Evolutionary conservation across 352 stramenopile species (phyloP).

Genomic region (Phytophthora hibernalis): DNA sequence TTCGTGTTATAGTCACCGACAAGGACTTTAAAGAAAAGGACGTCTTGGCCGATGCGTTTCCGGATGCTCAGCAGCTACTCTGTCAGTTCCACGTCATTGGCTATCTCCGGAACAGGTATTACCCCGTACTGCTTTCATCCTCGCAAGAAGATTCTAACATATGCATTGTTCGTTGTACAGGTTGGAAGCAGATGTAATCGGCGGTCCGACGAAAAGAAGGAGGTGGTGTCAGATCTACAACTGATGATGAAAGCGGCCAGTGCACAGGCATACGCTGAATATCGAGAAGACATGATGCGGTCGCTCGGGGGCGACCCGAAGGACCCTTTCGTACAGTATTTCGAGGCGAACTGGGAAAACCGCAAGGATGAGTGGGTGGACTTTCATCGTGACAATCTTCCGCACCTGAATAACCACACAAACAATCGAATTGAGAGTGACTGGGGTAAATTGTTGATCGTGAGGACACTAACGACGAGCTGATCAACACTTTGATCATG

Average conservation of each 20-base stretch:
- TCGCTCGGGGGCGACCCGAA: slow-evolving; percentile 8
- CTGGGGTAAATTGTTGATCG: slow-evolving; percentile 6
- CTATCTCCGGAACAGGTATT: background rate
- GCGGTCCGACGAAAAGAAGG: background rate
- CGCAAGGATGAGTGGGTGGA: slow-evolving; percentile 10
- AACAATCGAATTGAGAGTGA: slow-evolving; percentile 10
- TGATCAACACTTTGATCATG: slow-evolving; percentile 17
- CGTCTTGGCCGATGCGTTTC: background rate
- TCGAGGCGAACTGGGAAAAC: slow-evolving; percentile 17
- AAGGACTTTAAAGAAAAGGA: slow-evolving; percentile 17
- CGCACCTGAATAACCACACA: slow-evolving; percentile 2
- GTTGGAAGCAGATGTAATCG: slow-evolving; percentile 6
- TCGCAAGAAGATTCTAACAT: no score
- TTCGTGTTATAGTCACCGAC: no score
- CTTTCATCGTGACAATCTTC: slow-evolving; percentile 7
- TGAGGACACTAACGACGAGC: slow-evolving; percentile 8
- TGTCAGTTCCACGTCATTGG: slow-evolving; percentile 16
- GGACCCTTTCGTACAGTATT: slow-evolving; percentile 16
- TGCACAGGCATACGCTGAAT: background rate
- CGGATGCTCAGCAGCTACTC: slow-evolving; percentile 3
- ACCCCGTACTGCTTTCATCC: background rate
- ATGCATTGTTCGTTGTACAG: no score
- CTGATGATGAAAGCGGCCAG: slow-evolving; percentile 21
- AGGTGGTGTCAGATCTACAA: background rate
- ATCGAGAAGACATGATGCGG: slow-evolving; percentile 1